Evolutionary conservation across 2,329 filamentous ascomycete species (phyloP).

Genomic region (Fusarium neocosmosporiellum): DNA sequence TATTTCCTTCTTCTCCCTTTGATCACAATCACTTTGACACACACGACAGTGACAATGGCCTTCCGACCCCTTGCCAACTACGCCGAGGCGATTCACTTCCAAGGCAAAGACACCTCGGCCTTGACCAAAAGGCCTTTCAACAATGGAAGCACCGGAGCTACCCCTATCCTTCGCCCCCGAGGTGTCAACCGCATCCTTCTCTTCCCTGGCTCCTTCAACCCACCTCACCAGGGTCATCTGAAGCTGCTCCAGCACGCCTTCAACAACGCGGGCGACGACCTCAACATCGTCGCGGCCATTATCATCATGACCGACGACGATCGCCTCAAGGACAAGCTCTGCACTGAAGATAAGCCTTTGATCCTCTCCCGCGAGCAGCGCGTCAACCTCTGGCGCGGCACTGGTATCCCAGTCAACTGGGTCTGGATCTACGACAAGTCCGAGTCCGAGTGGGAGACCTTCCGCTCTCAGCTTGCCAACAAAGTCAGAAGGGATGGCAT

Average conservation of each 20-base stretch:
- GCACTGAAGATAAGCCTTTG: not conserved
- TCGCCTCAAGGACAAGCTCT: not conserved
- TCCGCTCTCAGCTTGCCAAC: not conserved
- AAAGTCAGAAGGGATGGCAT: not conserved
- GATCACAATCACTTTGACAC: not conserved
- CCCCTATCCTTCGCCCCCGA: not conserved
- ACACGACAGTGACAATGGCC: constrained; percentile 13
- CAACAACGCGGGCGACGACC: not conserved
- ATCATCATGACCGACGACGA: not conserved
- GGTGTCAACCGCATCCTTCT: not conserved
- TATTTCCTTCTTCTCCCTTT: not conserved
- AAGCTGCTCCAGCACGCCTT: not conserved
- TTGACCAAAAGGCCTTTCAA: not conserved
- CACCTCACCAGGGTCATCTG: not conserved
- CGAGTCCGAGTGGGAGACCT: not conserved
- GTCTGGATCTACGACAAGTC: not conserved
- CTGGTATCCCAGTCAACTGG: not conserved
- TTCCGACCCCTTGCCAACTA: constrained; percentile 23
- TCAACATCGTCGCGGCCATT: not conserved
- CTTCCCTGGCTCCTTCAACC: not conserved
- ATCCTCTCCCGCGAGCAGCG: not conserved
- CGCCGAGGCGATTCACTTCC: constrained; percentile 20
- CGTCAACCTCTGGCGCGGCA: not conserved
- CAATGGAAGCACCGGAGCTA: not conserved
- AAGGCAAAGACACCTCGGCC: not conserved